Evolutionary conservation across 1,284 basidiomycete genomes (phyloP).

Genomic region (Golubevia sp.): DNA sequence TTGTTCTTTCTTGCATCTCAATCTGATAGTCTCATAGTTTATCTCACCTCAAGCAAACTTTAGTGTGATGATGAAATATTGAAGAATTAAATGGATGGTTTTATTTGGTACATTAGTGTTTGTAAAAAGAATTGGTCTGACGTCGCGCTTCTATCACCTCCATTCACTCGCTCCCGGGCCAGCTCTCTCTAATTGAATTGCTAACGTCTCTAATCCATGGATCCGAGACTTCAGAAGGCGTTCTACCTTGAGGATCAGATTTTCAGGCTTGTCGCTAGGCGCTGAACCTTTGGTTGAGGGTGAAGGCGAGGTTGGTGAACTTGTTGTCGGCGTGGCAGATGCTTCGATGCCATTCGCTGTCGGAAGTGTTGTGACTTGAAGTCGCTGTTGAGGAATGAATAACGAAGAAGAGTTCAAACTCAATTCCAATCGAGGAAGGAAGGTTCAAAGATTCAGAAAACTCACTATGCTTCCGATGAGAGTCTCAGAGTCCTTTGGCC

Average conservation of each 20-base stretch:
- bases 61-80: no score
- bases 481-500: constrained; percentile 88
- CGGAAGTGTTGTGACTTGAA: neutral
- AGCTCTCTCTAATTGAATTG: constrained; percentile 35
- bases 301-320: no score
- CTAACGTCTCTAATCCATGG: constrained; percentile 32
- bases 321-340: constrained; percentile 15
- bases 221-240: constrained; percentile 31
- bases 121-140: no score
- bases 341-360: constrained; percentile 10
- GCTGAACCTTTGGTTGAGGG: constrained; percentile 1
- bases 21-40: no score
- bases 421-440: constrained; percentile 89
- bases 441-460: no score
- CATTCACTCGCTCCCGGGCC: neutral
- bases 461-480: no score
- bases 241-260: constrained; percentile 29
- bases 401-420: constrained; percentile 71
- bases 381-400: constrained; percentile 64
- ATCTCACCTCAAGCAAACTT: no score
- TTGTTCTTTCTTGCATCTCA: no score
- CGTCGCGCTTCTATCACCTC: no score
- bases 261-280: constrained; percentile 22
- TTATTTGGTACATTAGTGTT: no score
- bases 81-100: no score